Evolutionary conservation across 2,329 filamentous ascomycete genomes (phyloP).

Genomic region (Fusarium musae): DNA sequence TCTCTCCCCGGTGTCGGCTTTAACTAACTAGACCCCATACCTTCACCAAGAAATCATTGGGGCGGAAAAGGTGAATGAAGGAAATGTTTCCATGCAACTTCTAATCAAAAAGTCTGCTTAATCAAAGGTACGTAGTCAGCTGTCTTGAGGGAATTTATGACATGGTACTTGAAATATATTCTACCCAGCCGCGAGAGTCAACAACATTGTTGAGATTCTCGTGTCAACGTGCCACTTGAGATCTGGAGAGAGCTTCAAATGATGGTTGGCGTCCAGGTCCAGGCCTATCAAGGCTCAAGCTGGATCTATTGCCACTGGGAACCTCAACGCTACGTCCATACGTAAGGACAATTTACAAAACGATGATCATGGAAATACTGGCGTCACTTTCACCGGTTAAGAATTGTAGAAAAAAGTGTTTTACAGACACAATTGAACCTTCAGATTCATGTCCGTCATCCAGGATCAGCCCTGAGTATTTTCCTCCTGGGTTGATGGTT

Average conservation of each 20-base stretch:
- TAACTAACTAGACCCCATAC: constrained; percentile 1
- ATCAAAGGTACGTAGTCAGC: constrained; percentile 6
- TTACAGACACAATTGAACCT: neutral
- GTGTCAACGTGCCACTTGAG: constrained; percentile 18
- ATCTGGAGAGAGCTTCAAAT: constrained; percentile 3
- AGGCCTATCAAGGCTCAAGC: neutral
- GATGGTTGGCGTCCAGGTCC: neutral
- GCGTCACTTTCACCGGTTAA: neutral
- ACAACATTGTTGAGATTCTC: constrained; percentile 15
- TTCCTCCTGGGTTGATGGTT: neutral
- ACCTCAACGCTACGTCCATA: neutral
- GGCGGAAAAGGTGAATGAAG: constrained; percentile 32
- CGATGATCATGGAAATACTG: neutral
- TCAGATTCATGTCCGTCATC: neutral
- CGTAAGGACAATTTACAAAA: neutral
- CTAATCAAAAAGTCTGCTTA: constrained; percentile 13
- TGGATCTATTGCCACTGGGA: neutral
- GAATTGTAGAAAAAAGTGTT: neutral
- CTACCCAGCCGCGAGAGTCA: neutral
- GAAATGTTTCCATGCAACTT: constrained; percentile 3
- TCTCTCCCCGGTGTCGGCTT: constrained; percentile 44
- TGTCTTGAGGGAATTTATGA: constrained; percentile 40
- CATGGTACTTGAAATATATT: constrained; percentile 2
- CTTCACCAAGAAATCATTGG: constrained; percentile 38
- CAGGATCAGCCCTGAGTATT: neutral